A percentile compares a stretch with the other conserved stretches of the same genome.
Evolutionary conservation across 2,329 filamentous ascomycete species (phyloP).

Genomic region (Aspergillus tubingensis): DNA sequence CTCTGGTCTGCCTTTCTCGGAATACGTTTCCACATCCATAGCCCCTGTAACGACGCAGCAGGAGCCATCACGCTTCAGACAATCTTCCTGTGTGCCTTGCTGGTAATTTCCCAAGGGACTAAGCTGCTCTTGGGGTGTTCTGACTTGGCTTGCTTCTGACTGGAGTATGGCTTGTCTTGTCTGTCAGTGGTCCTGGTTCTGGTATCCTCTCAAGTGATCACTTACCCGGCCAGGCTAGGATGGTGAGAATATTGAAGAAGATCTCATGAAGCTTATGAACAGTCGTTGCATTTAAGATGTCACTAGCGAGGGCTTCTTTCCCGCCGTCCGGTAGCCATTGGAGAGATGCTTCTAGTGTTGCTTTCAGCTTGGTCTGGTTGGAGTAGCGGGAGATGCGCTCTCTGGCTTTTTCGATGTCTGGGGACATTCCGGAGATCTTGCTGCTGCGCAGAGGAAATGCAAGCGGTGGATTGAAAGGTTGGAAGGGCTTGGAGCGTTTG

Average conservation of each 20-base stretch:
- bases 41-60: neutral
- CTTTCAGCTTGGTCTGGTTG: neutral
- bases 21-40: neutral
- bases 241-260: neutral
- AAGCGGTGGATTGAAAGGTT: too few species aligned
- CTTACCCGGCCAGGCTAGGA: constrained; percentile 2
- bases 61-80: constrained; percentile 3
- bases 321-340: constrained; percentile 5
- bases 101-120: too few species aligned
- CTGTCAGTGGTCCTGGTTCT: neutral
- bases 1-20: neutral
- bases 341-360: neutral
- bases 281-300: neutral
- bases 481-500: too few species aligned
- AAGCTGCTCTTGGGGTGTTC: too few species aligned
- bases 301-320: neutral
- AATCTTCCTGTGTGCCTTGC: neutral
- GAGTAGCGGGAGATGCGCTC: neutral
- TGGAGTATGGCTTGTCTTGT: constrained; percentile 6
- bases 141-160: neutral
- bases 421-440: too few species aligned
- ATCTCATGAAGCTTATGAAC: neutral
- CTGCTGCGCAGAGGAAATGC: too few species aligned
- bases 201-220: neutral
- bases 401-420: neutral